Percentiles rank a stretch among this genome's conserved stretches.
These are phyloP conservation scores for Gossypium australe DNA, from an alignment of 345 rosid species.

Conservation along the genomic window DNA sequence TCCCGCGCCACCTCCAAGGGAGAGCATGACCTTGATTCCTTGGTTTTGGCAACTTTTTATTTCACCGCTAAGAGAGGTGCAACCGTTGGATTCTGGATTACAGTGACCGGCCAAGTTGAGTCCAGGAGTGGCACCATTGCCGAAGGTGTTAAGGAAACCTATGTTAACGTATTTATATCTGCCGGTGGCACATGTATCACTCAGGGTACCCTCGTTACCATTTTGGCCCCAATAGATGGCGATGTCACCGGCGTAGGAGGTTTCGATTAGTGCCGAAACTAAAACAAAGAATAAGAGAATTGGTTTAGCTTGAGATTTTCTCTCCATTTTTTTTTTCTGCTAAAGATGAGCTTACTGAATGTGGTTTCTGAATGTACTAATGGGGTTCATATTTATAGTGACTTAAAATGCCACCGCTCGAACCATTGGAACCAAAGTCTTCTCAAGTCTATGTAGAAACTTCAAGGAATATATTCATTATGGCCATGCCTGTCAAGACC, in stretches of 20 bases:
- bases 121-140: conserved; percentile 38
- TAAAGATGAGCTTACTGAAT: not conserved
- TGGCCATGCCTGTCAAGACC: not conserved
- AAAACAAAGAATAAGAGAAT: conserved; percentile 9
- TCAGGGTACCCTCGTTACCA: conserved; percentile 34
- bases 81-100: conserved; percentile 25
- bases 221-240: conserved; percentile 13
- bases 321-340: not conserved
- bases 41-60: conserved; percentile 36
- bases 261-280: not conserved
- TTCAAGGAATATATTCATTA: not conserved
- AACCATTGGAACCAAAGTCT: not conserved
- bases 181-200: conserved; percentile 41
- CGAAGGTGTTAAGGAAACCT: conserved; percentile 47
- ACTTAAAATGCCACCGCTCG: not conserved
- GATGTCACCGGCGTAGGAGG: not conserved
- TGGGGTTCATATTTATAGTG: not conserved
- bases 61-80: conserved; percentile 23
- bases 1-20: conserved; percentile 45
- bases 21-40: conserved; percentile 54
- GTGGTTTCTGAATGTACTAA: not conserved
- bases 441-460: not conserved
- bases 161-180: conserved; percentile 39
- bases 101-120: conserved; percentile 58
- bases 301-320: not conserved